These are phyloP conservation scores for Teunomyces lycoperdinae DNA, from an alignment of 805 yeast species.

Conservation along the genomic window DNA sequence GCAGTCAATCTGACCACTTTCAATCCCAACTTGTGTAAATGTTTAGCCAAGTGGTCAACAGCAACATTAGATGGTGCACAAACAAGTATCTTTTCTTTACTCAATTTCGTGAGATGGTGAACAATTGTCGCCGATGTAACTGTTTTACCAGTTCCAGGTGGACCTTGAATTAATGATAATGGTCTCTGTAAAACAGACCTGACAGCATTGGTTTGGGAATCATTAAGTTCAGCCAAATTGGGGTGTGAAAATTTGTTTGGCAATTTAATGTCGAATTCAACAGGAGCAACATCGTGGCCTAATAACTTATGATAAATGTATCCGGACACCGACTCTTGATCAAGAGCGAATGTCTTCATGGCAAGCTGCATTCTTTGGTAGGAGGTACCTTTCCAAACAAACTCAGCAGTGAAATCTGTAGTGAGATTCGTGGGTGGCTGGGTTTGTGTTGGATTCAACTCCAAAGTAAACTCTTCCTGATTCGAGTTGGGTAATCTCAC, in stretches of 20 bases:
- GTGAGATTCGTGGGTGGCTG: conserved; percentile 50
- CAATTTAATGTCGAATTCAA: conserved; percentile 57
- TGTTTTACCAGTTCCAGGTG: conserved; percentile 92
- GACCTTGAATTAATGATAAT: conserved; percentile 84
- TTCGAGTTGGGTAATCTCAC: conserved; percentile 65
- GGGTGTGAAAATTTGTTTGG: conserved; percentile 65
- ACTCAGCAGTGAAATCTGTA: conserved; percentile 75
- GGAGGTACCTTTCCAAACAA: conserved; percentile 85
- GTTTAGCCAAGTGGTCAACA: conserved; percentile 82
- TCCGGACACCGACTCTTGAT: conserved; percentile 66
- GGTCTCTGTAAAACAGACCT: conserved; percentile 65
- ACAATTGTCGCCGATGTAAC: conserved; percentile 89
- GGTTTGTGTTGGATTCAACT: conserved; percentile 46
- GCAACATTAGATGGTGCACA: conserved; percentile 97
- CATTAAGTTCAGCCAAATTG: conserved; percentile 66
- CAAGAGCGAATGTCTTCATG: conserved; percentile 65
- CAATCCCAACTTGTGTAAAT: conserved; percentile 67
- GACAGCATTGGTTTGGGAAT: conserved; percentile 79
- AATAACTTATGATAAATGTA: conserved; percentile 73
- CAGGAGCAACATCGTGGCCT: conserved; percentile 72
- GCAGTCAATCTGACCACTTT: conserved; percentile 79
- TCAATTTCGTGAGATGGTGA: conserved; percentile 64
- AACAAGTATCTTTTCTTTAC: conserved; percentile 67
- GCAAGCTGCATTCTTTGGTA: conserved; percentile 84
- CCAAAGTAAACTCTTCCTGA: conserved; percentile 70